These are phyloP conservation scores for Retiboletus fuscus DNA, from an alignment of 1,284 basidiomycete species.

Conservation along the genomic window DNA sequence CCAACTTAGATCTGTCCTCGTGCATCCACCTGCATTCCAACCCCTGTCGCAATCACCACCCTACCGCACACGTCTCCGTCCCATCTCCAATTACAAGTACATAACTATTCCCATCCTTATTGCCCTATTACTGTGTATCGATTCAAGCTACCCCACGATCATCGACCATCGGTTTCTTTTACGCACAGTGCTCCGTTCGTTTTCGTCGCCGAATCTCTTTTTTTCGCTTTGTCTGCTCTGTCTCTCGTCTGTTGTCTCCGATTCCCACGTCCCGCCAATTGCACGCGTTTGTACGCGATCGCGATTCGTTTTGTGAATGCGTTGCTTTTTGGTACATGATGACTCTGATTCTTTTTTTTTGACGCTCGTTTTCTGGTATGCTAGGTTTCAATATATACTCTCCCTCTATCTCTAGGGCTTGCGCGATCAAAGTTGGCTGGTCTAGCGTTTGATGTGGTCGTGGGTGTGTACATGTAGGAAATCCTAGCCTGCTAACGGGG, in stretches of 20 bases:
- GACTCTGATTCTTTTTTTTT: slow-evolving; percentile 17
- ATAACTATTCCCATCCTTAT: slow-evolving; percentile 47
- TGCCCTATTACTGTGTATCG: slow-evolving; percentile 42
- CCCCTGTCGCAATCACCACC: slow-evolving; percentile 34
- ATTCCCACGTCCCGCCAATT: slow-evolving; percentile 16
- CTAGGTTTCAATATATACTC: slow-evolving; percentile 22
- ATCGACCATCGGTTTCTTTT: slow-evolving; percentile 17
- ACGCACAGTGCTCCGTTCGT: slow-evolving; percentile 41
- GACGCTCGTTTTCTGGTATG: slow-evolving; percentile 30
- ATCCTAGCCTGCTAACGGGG: too few species aligned
- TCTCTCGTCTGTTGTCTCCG: slow-evolving; percentile 37
- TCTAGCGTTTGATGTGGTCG: slow-evolving; percentile 4
- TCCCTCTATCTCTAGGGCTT: slow-evolving; percentile 1
- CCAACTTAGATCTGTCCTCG: slow-evolving; percentile 40
- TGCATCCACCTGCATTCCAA: slow-evolving; percentile 38
- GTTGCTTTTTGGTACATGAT: slow-evolving; percentile 37
- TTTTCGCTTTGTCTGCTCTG: slow-evolving; percentile 37
- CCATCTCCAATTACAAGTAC: slow-evolving; percentile 32
- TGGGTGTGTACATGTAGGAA: not conserved
- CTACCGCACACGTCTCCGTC: slow-evolving; percentile 13
- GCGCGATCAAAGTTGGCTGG: slow-evolving; percentile 29
- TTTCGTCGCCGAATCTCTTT: slow-evolving; percentile 13
- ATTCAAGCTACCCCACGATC: slow-evolving; percentile 35
- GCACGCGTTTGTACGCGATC: slow-evolving; percentile 13
- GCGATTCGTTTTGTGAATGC: slow-evolving; percentile 39